Base-by-base conservation (phyloP, 2,329 filamentous ascomycete genomes). In the Diaporthe destruens region DNA sequence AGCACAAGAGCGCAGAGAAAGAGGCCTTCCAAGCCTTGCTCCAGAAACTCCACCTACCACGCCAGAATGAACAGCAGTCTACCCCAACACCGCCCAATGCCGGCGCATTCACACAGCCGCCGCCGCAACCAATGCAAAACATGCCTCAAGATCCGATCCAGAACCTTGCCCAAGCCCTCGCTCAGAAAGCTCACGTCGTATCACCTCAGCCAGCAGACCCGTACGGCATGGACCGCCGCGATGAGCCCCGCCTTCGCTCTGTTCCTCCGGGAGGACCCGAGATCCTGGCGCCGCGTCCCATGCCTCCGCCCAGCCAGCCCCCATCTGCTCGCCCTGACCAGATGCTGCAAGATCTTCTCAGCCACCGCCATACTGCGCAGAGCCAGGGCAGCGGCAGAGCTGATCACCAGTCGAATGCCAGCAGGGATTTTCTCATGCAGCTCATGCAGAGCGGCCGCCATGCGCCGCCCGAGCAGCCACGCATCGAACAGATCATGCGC, bases 11-110 rank as follows among this genome's bases (percentile, higher is more conserved):
- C 74, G 89, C 91, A 68, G 95, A 98, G 78, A 94, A 94, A 81
- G 93, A 95, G 80, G 95, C 94, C 1, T 98, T 98, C 82, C 90
- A 94, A 76, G 89, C 91, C 56, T 89, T 98, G 57, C 85, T 98
- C 47, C 89, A 93, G 76, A 97, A 98, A 87, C 88, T 98, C 53
- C 92, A 95, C 74, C 85, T 66, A n/a, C 71, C 72, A 8, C 70
- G 72, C 59, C 51, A 63, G 47, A 34, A 51, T 14, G 59, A 69
- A 36, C 72, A 74, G 34, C 71, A 73, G 25, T 47, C 65, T 20
- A 74, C 72, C 20, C 72, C 84, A 61, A 85, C 87, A 36, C 85
- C 87, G 16, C 84, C 86, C 12, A 80, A 81, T 1, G 79, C 80
- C 8, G 84, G 85, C 3, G 80, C 83, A 3, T 88, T 84, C 73